Evolutionary conservation across 306 rosid species (phyloP).

Genomic region (Psophocarpus tetragonolobus): DNA sequence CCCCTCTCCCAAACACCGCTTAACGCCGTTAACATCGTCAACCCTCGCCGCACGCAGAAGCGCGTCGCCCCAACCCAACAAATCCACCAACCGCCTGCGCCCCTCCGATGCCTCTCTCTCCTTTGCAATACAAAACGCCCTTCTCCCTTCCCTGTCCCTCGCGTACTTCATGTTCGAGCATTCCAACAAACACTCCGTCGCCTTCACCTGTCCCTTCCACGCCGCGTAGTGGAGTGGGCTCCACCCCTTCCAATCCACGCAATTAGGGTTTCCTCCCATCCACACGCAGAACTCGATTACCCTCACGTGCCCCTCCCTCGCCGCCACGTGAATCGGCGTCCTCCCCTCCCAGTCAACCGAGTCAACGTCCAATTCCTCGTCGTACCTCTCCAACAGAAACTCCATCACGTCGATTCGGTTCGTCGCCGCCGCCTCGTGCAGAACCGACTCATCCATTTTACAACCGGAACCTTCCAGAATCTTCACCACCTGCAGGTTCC

Average conservation of each 20-base stretch:
- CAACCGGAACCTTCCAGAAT: constrained; percentile 55
- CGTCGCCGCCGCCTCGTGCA: constrained; percentile 60
- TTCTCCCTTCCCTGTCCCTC: constrained; percentile 52
- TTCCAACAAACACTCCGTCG: constrained; percentile 53
- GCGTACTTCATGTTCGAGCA: constrained; percentile 60
- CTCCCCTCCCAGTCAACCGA: constrained; percentile 43
- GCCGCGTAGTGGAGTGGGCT: constrained; percentile 80
- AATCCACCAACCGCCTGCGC: constrained; percentile 47
- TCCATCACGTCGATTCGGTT: constrained; percentile 64
- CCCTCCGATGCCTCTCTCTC: constrained; percentile 40
- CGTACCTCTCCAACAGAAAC: constrained; percentile 29
- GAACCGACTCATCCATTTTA: constrained; percentile 37
- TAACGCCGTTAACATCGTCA: constrained; percentile 59
- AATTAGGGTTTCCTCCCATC: constrained; percentile 55
- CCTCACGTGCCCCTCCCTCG: constrained; percentile 53
- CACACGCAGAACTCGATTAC: constrained; percentile 48
- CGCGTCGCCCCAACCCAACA: constrained; percentile 56
- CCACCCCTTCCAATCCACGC: constrained; percentile 49
- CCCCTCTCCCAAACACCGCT: constrained; percentile 60
- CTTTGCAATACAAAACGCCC: constrained; percentile 57
- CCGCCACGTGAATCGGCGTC: constrained; percentile 70
- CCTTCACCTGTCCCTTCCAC: constrained; percentile 53
- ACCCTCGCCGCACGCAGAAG: constrained; percentile 60
- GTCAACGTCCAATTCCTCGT: constrained; percentile 40
- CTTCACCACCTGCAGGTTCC: constrained; percentile 47